These are phyloP conservation scores for Pyrrhoderma noxium DNA, from an alignment of 1,284 basidiomycete species.

Conservation along the genomic window DNA sequence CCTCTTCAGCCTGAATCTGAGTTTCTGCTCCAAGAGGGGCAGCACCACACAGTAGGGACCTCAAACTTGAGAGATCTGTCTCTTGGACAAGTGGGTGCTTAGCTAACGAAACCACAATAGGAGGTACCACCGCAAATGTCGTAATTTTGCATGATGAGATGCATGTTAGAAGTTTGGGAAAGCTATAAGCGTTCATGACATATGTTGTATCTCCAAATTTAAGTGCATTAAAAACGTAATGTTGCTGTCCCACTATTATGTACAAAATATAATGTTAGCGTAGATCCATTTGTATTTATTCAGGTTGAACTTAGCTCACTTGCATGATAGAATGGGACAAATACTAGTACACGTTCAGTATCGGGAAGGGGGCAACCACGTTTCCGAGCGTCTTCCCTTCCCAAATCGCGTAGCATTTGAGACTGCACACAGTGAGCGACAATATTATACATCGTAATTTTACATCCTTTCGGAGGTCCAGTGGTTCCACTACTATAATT, in stretches of 20 bases:
- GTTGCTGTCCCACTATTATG: slow-evolving; percentile 5
- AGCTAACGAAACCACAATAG: slow-evolving; percentile 39
- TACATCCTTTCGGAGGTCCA: slow-evolving; percentile 20
- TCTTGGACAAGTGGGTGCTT: slow-evolving; percentile 31
- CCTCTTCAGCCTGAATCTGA: slow-evolving; percentile 28
- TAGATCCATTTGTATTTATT: not conserved
- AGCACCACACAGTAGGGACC: slow-evolving; percentile 40
- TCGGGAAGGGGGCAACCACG: slow-evolving; percentile 13
- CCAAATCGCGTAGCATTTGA: slow-evolving; percentile 15
- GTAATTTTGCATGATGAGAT: slow-evolving; percentile 38
- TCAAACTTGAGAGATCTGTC: slow-evolving; percentile 38
- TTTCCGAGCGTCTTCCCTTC: slow-evolving; percentile 4
- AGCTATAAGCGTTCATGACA: slow-evolving; percentile 9
- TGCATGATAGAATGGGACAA: slow-evolving; percentile 20
- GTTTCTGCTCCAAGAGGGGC: slow-evolving; percentile 40
- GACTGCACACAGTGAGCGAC: slow-evolving; percentile 17
- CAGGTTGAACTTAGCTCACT: slow-evolving; percentile 14
- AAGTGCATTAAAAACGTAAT: slow-evolving; percentile 2
- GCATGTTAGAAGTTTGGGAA: slow-evolving; percentile 14
- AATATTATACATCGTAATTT: slow-evolving; percentile 31
- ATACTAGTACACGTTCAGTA: slow-evolving; percentile 13
- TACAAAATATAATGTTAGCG: not conserved
- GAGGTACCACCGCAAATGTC: slow-evolving; percentile 40
- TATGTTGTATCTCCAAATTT: slow-evolving; percentile 10
- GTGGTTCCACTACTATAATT: slow-evolving; percentile 34